Evolutionary conservation across 495 filamentous ascomycete species (phyloP).

Genomic region (Penicillium ochrochloron): DNA sequence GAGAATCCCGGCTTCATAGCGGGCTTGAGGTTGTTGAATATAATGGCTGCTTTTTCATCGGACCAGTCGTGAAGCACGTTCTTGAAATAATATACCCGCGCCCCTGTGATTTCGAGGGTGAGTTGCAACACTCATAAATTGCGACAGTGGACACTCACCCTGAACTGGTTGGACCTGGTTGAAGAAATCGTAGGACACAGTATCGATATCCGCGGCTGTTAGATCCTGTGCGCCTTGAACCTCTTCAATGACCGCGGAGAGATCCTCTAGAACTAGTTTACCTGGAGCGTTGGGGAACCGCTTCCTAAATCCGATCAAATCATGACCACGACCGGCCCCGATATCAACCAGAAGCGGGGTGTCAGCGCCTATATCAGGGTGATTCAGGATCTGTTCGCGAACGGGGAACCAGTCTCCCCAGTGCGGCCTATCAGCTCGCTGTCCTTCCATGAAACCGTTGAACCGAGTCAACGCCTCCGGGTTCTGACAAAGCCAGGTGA

Average conservation of each 20-base stretch:
- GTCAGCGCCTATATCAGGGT: not conserved
- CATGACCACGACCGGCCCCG: not conserved
- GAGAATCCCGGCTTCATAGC: constrained; percentile 50
- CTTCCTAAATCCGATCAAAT: not conserved
- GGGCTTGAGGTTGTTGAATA: constrained; percentile 39
- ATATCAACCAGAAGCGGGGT: not conserved
- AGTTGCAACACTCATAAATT: not conserved
- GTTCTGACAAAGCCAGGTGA: too few species aligned
- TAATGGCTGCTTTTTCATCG: constrained; percentile 12
- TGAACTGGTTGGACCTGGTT: constrained; percentile 34
- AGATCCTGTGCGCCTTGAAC: constrained; percentile 23
- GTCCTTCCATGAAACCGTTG: too few species aligned
- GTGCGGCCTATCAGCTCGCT: too few species aligned
- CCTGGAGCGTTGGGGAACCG: not conserved
- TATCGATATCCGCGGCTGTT: constrained; percentile 31
- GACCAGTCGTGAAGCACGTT: not conserved
- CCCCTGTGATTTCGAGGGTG: not conserved
- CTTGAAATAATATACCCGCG: not conserved
- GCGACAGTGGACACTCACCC: not conserved
- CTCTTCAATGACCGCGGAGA: not conserved
- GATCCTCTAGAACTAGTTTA: not conserved
- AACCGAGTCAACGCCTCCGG: too few species aligned
- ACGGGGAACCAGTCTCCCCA: too few species aligned
- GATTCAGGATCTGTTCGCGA: too few species aligned
- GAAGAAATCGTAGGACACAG: constrained; percentile 44